A percentile compares a stretch with the other conserved stretches of the same genome.
Evolutionary conservation across 176 grass and related monocot genomes (phyloP).

Genomic region (Paspalum vaginatum): DNA sequence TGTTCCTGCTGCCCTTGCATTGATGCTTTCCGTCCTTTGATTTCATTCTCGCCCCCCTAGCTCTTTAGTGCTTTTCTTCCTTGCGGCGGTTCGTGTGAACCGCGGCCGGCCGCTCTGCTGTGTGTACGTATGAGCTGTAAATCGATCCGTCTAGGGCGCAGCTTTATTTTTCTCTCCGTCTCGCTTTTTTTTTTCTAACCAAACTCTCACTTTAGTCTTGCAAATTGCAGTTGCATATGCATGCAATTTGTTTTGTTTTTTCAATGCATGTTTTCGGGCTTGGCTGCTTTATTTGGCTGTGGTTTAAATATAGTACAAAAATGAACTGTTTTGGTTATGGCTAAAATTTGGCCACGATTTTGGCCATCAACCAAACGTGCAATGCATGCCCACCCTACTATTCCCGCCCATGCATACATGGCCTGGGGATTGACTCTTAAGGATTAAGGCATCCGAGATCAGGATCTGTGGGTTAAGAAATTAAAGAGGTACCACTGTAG

Average conservation of each 20-base stretch:
- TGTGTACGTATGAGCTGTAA: background rate
- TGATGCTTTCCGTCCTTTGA: background rate
- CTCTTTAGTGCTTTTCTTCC: background rate
- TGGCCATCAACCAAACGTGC: no score
- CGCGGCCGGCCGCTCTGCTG: background rate
- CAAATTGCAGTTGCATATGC: background rate
- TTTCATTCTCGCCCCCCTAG: background rate
- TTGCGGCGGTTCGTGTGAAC: background rate
- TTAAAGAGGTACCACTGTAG: background rate
- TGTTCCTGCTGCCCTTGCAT: background rate
- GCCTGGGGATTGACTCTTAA: slow-evolving; percentile 6
- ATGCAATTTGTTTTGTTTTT: background rate
- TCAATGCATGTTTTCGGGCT: background rate
- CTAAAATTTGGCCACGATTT: no score
- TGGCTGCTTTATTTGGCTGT: background rate
- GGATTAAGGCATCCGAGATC: slow-evolving; percentile 16
- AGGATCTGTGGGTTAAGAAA: background rate
- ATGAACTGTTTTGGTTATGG: no score
- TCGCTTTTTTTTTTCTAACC: background rate
- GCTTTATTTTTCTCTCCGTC: background rate
- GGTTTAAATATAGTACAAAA: no score
- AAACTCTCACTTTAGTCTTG: background rate
- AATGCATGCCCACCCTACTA: no score
- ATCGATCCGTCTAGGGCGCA: background rate
- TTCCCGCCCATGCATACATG: no score